phyloP scores from a whole-genome alignment of 1,139 yeast species.

The Wickerhamiella pararugosa region DNA sequence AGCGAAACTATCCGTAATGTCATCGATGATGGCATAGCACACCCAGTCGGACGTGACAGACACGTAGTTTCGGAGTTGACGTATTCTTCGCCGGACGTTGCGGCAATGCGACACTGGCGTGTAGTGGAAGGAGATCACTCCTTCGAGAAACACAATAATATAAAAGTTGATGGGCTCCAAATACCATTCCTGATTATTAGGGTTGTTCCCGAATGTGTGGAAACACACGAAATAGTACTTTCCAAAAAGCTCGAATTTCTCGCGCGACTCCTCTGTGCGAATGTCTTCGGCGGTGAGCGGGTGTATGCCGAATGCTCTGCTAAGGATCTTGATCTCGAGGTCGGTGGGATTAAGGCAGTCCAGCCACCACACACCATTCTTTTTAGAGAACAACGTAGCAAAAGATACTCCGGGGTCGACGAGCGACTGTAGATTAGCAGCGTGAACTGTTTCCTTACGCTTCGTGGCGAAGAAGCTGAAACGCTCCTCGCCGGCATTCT shows the following conservation, averaged over 20 bases:
- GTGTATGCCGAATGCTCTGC: slow-evolving; percentile 86
- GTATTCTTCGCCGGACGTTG: slow-evolving; percentile 74
- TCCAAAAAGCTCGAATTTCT: slow-evolving; percentile 84
- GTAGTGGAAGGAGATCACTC: slow-evolving; percentile 74
- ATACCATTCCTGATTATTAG: slow-evolving; percentile 3
- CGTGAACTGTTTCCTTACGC: slow-evolving; percentile 71
- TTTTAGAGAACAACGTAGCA: slow-evolving; percentile 44
- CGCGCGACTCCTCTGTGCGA: slow-evolving; percentile 81
- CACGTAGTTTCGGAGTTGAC: slow-evolving; percentile 77
- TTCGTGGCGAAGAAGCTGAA: slow-evolving; percentile 71
- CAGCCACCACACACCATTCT: slow-evolving; percentile 62
- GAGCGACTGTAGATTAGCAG: slow-evolving; percentile 65
- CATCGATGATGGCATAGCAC: slow-evolving; percentile 83
- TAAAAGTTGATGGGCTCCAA: slow-evolving; percentile 75
- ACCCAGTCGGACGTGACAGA: slow-evolving; percentile 83
- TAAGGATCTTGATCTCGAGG: slow-evolving; percentile 85
- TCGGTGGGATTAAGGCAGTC: slow-evolving; percentile 90
- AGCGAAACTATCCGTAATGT: slow-evolving; percentile 82
- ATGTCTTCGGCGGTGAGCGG: slow-evolving; percentile 95
- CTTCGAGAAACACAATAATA: slow-evolving; percentile 70
- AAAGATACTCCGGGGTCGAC: slow-evolving; percentile 50
- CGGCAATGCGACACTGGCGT: slow-evolving; percentile 68
- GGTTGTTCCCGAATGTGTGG: slow-evolving; percentile 33
- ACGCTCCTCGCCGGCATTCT: slow-evolving; percentile 31
- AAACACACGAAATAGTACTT: slow-evolving; percentile 85